Evolutionary conservation across 2,329 filamentous ascomycete genomes (phyloP), one percentile per base, ranked within the genome.

Genomic region (Coniochaeta sp.): DNA sequence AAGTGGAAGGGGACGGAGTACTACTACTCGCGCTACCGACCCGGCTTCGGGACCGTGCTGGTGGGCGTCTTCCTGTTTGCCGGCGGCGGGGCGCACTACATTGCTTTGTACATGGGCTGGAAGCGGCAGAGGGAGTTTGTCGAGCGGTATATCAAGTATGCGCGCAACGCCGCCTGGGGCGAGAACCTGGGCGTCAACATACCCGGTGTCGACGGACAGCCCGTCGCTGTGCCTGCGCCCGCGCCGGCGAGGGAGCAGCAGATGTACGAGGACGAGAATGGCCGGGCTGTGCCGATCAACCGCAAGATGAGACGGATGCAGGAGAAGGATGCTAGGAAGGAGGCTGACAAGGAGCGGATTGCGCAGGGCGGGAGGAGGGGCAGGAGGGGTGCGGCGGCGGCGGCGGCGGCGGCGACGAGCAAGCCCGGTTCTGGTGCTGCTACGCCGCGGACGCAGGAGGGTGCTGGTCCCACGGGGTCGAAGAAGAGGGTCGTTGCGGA

Each of bases 1-100:
- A 86, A 85, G 60, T 99, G 95, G 95, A 93, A 93, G 78, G 95
- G 95, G 61, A 97, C 93, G 52, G 93, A 95, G 64, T 99, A 99
- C 83, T 99, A 98, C 82, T 99, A 99, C 79, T 87, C 87, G 69
- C 88, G 95, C 61, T 97, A 93, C 82, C 86, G 95, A 22, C 95
- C 95, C 1, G 95, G 95, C 9, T 79, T 98, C 52, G 91, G 91
- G 62, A 90, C 90, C 16, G 95, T 96, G 54, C 75, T 98, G 58
- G 63, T 88, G 28, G 93, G 93, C 56, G 77, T 96, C 44, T 91
- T 98, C 74, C 73, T 96, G 64, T 84, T 91, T 58, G 85, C 89
- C 58, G 93, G 93, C 61, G 95, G 95, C 64, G 90, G 80, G 33
- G 88, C 90, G 40, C 95, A 99, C 77, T 99, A 97, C 76, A 79